These are phyloP conservation scores for Aspergillus transmontanensis DNA, from an alignment of 2,329 filamentous ascomycete species.

Conservation along the genomic window DNA sequence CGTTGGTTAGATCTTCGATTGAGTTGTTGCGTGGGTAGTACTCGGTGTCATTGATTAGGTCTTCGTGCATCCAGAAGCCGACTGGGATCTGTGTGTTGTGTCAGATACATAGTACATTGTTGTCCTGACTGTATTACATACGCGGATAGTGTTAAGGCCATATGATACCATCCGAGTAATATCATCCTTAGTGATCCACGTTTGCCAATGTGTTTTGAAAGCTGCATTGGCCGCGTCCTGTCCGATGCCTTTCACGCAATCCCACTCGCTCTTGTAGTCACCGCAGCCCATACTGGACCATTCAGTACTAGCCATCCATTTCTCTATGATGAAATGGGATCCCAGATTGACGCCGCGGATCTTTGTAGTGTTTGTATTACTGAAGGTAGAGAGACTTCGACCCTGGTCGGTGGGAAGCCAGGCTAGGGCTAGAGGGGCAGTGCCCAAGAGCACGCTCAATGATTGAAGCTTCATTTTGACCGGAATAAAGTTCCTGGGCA, in stretches of 20 bases:
- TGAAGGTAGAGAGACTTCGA: not conserved
- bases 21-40: not conserved
- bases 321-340: not conserved
- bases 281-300: not conserved
- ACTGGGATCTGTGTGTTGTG: not conserved
- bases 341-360: not conserved
- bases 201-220: not conserved
- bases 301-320: not conserved
- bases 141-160: not conserved
- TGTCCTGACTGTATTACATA: not conserved
- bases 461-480: not conserved
- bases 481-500: not conserved
- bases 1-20: not conserved
- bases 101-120: not conserved
- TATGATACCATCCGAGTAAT: not conserved
- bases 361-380: not conserved
- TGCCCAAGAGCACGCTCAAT: not conserved
- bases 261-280: not conserved
- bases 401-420: not conserved
- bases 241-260: not conserved
- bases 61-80: not conserved
- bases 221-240: not conserved
- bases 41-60: not conserved
- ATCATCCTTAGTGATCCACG: not conserved
- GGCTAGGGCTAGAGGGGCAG: not conserved